phyloP scores from a whole-genome alignment of 306 rosid species.

The Elaeagnus macrophylla region DNA sequence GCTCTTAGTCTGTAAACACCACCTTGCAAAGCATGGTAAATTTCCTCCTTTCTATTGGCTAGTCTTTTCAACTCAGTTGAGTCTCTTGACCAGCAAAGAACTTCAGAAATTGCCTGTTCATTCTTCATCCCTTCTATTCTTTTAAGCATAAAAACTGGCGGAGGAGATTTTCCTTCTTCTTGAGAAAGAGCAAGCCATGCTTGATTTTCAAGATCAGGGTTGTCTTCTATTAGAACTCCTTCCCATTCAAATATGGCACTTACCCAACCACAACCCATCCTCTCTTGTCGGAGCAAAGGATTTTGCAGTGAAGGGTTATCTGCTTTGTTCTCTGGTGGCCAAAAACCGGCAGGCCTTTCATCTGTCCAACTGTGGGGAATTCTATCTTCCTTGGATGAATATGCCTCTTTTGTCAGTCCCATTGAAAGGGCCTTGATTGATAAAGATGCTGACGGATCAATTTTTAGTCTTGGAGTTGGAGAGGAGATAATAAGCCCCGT shows the following conservation, averaged over 20 bases:
- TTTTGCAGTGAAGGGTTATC: slow-evolving; percentile 70
- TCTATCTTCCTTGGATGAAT: slow-evolving; percentile 58
- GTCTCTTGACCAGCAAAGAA: slow-evolving; percentile 97
- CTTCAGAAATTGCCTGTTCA: slow-evolving; percentile 88
- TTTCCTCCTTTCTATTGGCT: slow-evolving; percentile 74
- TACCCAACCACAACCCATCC: slow-evolving; percentile 97
- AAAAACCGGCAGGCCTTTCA: slow-evolving; percentile 46
- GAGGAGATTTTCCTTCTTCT: slow-evolving; percentile 89
- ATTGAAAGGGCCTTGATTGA: slow-evolving; percentile 60
- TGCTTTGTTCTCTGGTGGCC: slow-evolving; percentile 86
- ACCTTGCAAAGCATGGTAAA: slow-evolving; percentile 81
- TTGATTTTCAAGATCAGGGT: slow-evolving; percentile 69
- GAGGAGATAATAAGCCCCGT: slow-evolving; percentile 37
- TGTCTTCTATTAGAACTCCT: slow-evolving; percentile 80
- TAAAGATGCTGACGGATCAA: slow-evolving; percentile 17
- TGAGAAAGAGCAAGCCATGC: slow-evolving; percentile 75
- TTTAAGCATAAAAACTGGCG: slow-evolving; percentile 61
- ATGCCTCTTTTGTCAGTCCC: slow-evolving; percentile 63
- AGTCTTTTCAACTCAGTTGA: slow-evolving; percentile 59
- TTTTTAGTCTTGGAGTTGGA: slow-evolving; percentile 32
- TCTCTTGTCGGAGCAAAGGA: slow-evolving; percentile 86
- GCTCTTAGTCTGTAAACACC: slow-evolving; percentile 60
- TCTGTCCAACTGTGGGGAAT: slow-evolving; percentile 59
- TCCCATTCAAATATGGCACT: slow-evolving; percentile 98
- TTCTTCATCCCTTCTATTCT: slow-evolving; percentile 94